Base-by-base conservation (phyloP, 2,329 filamentous ascomycete species). In the Plectosphaerella plurivora region DNA sequence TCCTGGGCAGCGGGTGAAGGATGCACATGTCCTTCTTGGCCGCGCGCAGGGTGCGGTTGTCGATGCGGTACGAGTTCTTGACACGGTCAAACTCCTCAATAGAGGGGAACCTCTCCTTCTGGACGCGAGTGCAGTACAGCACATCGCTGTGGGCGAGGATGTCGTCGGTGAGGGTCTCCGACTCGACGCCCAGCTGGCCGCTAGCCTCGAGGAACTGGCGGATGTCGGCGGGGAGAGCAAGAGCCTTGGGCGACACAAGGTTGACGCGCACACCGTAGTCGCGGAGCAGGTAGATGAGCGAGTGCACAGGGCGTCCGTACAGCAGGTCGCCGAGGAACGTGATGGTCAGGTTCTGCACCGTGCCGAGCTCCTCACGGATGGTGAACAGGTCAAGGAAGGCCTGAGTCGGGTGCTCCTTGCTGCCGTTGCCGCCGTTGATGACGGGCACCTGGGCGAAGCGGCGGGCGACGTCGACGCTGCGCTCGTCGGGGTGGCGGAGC, bases 381-480 rank as follows among this genome's bases (percentile, higher is more conserved):
- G 94, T 97, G 78, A 97, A 99, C 53, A 99, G 86, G 65, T 99
- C 94, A 20, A 99, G 78, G 81, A 99, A 94, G 0, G 94, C 94
- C 73, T 99, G 94, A 0, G 94, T 99, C 1, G 94, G 94, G 73
- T 99, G 94, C 75, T 99, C 94, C 63, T 90, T 86, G 72, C 88
- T 91, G 58, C 94, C 94, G 68, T 99, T 99, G 49, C 94, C 94
- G 59, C 91, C 94, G 68, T 99, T 99, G 78, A 99, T 93, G 65
- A 99, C 86, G 1, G 94, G 94, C 1, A 97, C 90, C 15, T 87
- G 85, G 44, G 90, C 91, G 75, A 87, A 96, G 68, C 92, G 93
- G 63, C 88, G 86, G 1, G 93, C 94, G 49, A 88, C 82, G 49
- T 91, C 85, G 24, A 91, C 89, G 55, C 88, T 91, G 58, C 78